Percentiles rank a stretch among this genome's conserved stretches.
These are phyloP conservation scores for Haplographium delicatum DNA, from an alignment of 495 filamentous ascomycete species.

Conservation along the genomic window DNA sequence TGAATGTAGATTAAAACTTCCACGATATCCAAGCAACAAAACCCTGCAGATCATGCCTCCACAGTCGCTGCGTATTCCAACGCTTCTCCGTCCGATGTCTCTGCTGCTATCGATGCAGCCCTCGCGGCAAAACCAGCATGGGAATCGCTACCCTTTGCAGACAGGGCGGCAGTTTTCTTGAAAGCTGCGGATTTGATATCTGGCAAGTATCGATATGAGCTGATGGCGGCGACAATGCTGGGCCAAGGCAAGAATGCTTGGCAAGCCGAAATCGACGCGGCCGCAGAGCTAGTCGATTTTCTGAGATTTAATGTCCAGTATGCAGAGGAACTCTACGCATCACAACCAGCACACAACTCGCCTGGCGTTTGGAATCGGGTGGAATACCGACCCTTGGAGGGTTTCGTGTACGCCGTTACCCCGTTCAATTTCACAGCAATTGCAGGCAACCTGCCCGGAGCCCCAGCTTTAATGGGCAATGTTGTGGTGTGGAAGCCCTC, in stretches of 20 bases:
- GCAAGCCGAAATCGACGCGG: slow-evolving; percentile 95
- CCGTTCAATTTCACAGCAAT: slow-evolving; percentile 92
- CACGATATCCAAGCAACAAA: slow-evolving; percentile 54
- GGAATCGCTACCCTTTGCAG: slow-evolving; percentile 77
- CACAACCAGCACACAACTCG: slow-evolving; percentile 73
- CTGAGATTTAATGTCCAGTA: slow-evolving; percentile 85
- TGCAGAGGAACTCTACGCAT: slow-evolving; percentile 79
- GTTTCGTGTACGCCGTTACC: slow-evolving; percentile 80
- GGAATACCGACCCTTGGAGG: slow-evolving; percentile 79
- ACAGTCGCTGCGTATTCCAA: slow-evolving; percentile 73
- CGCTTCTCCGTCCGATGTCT: slow-evolving; percentile 66
- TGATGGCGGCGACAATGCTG: slow-evolving; percentile 90
- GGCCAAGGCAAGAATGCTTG: slow-evolving; percentile 95
- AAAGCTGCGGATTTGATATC: slow-evolving; percentile 87
- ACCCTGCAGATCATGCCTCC: slow-evolving; percentile 68
- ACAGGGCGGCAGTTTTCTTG: slow-evolving; percentile 88
- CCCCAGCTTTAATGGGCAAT: slow-evolving; percentile 76
- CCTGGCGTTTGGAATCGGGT: slow-evolving; percentile 77
- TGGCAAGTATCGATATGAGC: slow-evolving; percentile 84
- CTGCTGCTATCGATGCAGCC: slow-evolving; percentile 70
- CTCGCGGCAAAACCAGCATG: slow-evolving; percentile 75
- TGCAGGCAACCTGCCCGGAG: slow-evolving; percentile 68
- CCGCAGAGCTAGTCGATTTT: slow-evolving; percentile 89
- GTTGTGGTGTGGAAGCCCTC: slow-evolving; percentile 89
- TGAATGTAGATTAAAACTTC: slow-evolving; percentile 33